Base-by-base conservation (phyloP, 306 rosid genomes). In the Lablab purpureus region DNA sequence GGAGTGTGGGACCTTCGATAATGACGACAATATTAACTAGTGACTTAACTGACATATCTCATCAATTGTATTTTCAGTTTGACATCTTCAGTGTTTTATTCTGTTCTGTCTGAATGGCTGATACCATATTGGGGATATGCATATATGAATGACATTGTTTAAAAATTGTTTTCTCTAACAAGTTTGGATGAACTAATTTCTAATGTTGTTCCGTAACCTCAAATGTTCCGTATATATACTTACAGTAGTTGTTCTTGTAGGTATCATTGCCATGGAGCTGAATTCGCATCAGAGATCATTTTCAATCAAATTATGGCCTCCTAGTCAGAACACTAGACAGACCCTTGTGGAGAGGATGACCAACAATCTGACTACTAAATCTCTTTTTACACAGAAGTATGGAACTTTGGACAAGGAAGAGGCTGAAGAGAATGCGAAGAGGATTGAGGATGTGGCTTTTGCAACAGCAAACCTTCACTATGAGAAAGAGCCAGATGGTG, bases 261-360 rank as follows among this genome's bases (percentile, higher is more conserved):
- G 84, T 77, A 87, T 76, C 17, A 22, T 74, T 82, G 86, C 77
- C 41, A 94, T 94, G 96, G 99, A 89, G 69, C 37, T 43, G 82
- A 84, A 77, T 83, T 85, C 91, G 0, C 89, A 90, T 74, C 78
- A 75, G 51, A 87, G 89, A 32, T 90, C 96, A 70, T 89, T 96
- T 76, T 90, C 96, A 59, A 87, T 96, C 82, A 96, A 96, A 78
- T 81, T 96, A 70, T 96, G 99, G 99, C 99, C 99, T 78, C 99
- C 99, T 32, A 93, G 97, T 81, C 88, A 84, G 71, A 96, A 89
- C 86, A 96, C 98, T 4, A 90, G 99, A 83, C 88, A 86, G 82
- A 91, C 89, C 52, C 96, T 96, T 41, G 93, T 91, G 87, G 90
- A 90, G 69, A 92, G 96, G 84, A 85, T 96, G 98, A 82, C 89